Evolutionary conservation across 75 land plant genomes (phyloP).

Genomic region (Pinus taeda): DNA sequence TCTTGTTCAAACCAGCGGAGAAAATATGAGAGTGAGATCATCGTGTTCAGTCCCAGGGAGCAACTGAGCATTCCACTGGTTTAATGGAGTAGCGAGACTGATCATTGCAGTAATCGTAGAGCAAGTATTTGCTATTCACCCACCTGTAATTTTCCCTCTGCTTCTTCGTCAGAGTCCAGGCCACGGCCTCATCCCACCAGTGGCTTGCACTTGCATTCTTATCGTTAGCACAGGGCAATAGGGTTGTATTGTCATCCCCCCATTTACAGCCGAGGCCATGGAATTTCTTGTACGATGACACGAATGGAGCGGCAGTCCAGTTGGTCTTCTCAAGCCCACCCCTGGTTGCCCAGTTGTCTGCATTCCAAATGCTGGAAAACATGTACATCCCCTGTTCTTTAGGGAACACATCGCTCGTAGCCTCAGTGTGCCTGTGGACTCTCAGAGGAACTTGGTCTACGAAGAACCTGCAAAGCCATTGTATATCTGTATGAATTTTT

Average conservation of each 20-base stretch:
- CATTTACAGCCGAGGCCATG: conserved; percentile 59
- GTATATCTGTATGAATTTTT: neutral
- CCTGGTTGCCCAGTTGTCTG: conserved; percentile 82
- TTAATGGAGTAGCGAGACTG: conserved; percentile 38
- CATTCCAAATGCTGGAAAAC: conserved; percentile 90
- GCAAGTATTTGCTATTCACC: conserved; percentile 62
- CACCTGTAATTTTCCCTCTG: conserved; percentile 50
- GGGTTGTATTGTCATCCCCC: too few relatives aligned
- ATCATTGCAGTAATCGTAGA: conserved; percentile 76
- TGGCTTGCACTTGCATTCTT: too few relatives aligned
- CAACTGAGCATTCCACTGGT: conserved; percentile 53
- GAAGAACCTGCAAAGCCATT: conserved; percentile 2
- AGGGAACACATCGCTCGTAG: conserved; percentile 36
- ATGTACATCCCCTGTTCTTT: conserved; percentile 78
- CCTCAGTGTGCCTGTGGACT: conserved; percentile 6
- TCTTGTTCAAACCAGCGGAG: too few relatives aligned
- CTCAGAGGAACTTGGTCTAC: conserved; percentile 1
- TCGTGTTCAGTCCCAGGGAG: conserved; percentile 8
- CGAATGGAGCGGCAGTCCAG: conserved; percentile 78
- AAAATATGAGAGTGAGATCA: too few relatives aligned
- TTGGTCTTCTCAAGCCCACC: conserved; percentile 82
- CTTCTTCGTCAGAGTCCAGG: conserved; percentile 48
- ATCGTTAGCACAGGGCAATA: too few relatives aligned
- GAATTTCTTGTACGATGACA: conserved; percentile 77
- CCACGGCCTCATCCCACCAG: conserved; percentile 75